phyloP scores from a whole-genome alignment of 306 rosid species.

The Fragaria iinumae region DNA sequence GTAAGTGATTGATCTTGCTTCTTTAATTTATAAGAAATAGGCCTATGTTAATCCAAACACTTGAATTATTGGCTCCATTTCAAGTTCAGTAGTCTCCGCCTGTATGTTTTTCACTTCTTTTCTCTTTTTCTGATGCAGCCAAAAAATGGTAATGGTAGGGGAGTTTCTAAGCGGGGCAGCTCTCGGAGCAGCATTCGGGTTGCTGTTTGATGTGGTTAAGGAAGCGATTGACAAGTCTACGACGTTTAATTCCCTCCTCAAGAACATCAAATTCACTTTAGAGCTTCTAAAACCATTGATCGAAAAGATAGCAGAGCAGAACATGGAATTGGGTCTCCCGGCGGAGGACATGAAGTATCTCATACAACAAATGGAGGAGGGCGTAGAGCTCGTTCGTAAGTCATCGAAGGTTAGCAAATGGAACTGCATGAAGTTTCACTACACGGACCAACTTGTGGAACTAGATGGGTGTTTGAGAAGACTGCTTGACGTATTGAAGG shows the following conservation, averaged over 20 bases:
- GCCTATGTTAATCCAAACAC: background rate
- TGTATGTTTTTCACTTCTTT: background rate
- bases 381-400: background rate
- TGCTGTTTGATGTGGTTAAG: background rate
- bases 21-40: background rate
- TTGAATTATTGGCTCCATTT: too few species aligned
- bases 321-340: background rate
- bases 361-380: background rate
- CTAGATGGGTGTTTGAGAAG: background rate
- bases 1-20: background rate
- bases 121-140: background rate
- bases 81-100: background rate
- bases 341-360: background rate
- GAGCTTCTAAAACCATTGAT: background rate
- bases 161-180: background rate
- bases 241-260: background rate
- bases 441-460: background rate
- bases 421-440: background rate
- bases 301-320: background rate
- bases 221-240: background rate
- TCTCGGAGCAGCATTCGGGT: background rate
- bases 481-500: background rate
- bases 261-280: background rate
- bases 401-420: background rate
- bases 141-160: background rate